Evolutionary conservation across 768 basidiomycete genomes (phyloP), one percentile per base, ranked within the genome.

Genomic region (Lyophyllum semitale): DNA sequence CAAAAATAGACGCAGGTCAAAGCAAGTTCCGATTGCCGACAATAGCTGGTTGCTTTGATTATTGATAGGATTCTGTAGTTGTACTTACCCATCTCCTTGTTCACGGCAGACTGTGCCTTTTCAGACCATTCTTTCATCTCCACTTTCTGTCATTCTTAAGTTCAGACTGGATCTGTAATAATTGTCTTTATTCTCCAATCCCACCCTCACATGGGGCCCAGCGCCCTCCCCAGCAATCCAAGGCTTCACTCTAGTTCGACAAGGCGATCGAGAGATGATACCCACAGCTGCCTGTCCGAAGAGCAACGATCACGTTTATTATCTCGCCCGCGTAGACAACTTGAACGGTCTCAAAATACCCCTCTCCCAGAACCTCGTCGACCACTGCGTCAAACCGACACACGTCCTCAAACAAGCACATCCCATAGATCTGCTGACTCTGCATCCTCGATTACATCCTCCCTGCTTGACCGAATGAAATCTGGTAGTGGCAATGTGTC

Each of bases 391-490:
- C 18, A 53, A 53, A 27, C 15, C 25, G 18, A 45, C 20, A n/a
- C 23, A 35, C 53, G 27, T 27, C 23, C 20, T 4, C 33, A 35
- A 38, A 12, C 33, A 22, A 27, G 35, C n/a, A 8, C 29, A 42
- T 43, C 56, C 4, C 47, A 51, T 27, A 57, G 22, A 38, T 48
- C 49, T 42, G 23, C 55, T 44, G 46, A 52, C 6, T 55, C 53
- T 22, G 40, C 41, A 2, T 53, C 60, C 42, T 53, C 51, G 22
- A 48, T 27, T 13, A 62, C 59, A 33, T 74, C 72, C 2, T 70
- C 76, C 7, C 64, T 76, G n/a, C 69, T 75, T 51, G 71, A 73
- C 32, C 65, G 76, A 49, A 69, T 73, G 61, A 71, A 67, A 45
- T 59, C 53, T 17, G 66, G 59, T 7, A 40, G 65, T 3, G 70